Conservation (phyloP, 2,329 filamentous ascomycete species). For the Fusarium sarcochroum region DNA sequence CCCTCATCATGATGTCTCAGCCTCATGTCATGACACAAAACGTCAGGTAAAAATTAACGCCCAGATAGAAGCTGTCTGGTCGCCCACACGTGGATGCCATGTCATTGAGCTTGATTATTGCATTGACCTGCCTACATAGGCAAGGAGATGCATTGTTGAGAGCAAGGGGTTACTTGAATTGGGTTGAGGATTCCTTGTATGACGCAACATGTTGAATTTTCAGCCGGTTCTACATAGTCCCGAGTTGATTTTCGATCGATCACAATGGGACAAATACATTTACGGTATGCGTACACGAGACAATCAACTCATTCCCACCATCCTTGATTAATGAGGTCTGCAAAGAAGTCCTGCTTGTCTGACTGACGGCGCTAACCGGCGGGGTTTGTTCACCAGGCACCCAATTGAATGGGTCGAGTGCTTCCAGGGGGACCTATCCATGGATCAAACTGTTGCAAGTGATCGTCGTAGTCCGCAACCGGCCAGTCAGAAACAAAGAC, state of each 20-base stretch:
- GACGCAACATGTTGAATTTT: constrained; percentile 3
- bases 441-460: constrained; percentile 29
- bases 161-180: not conserved
- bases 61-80: not conserved
- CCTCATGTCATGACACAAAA: constrained; percentile 16
- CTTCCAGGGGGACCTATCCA: constrained; percentile 18
- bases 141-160: constrained; percentile 22
- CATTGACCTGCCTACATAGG: constrained; percentile 12
- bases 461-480: constrained; percentile 37
- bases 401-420: constrained; percentile 32
- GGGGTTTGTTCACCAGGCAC: constrained; percentile 17
- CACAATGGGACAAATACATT: not conserved
- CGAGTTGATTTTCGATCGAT: constrained; percentile 15
- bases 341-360: constrained; percentile 15
- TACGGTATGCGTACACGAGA: not conserved
- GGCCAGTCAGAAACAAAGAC: constrained; percentile 34
- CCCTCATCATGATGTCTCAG: constrained; percentile 18
- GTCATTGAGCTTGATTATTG: constrained; percentile 8
- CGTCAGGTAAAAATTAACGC: not conserved
- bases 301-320: constrained; percentile 1
- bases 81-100: constrained; percentile 12
- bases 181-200: not conserved
- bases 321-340: not conserved
- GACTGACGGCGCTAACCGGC: constrained; percentile 29
- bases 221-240: not conserved